Evolutionary conservation across 202 grass and related monocot species (phyloP), one percentile per base, ranked within the genome.

Genomic region (Brachypodium distachyon): DNA sequence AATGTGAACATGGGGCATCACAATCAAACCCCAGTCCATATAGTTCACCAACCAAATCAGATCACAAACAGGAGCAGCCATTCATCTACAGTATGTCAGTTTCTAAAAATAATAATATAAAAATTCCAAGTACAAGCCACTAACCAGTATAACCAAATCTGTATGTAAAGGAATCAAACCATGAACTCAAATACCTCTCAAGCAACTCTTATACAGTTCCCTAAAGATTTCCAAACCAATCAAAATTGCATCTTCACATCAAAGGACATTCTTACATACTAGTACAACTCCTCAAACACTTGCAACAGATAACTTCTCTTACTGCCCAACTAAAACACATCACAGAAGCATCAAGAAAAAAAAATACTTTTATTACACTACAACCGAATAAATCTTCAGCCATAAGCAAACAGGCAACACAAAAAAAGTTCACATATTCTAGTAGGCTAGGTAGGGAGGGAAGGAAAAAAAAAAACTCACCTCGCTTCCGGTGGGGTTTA

Each of bases 401-500:
- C 21, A 58, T 4, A 71, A 38, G 3, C 32, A 42, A 23, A 21
- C 34, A 64, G 39, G 9, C 40, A 18, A 50, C 17, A 38, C 12
- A 52, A 21, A 48, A 38, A 23, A 71, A 57, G n/a, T n/a, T 12
- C 12, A 12, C 9, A 75, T 43, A n/a, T 19, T 23, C 67, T 37
- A 16, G 17, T 7, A 13, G 7, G 29, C 47, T 40, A 57, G 32
- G 23, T 23, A 67, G 23, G 61, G 18, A 26, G n/a, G 10, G 10
- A 2, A 73, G 3, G 22, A 54, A 6, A 2, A 47, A 26, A 21
- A 9, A 19, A 43, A 25, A 0, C 54, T 74, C 71, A 90, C 88
- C 88, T 84, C 84, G 81, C 76, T 90, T 90, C 70, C 63, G 65
- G 16, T 70, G 61, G 0, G 51, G 79, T 31, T 66, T 75, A 12